Conservation (phyloP, 129 eudicot species). For the Flaveria ramosissima region DNA sequence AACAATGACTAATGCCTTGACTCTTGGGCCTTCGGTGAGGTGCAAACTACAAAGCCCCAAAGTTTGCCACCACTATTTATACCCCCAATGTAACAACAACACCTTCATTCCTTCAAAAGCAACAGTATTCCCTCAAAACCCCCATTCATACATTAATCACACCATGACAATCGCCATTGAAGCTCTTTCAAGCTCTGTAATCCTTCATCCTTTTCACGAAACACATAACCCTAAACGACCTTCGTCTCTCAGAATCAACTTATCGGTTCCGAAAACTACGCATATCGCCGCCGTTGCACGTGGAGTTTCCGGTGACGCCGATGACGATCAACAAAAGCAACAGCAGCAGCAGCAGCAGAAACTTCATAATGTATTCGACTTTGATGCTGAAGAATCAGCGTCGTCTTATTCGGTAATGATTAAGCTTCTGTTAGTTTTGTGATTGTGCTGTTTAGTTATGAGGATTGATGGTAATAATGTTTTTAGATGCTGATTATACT, state of each 20-base stretch:
- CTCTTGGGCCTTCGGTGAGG: not conserved
- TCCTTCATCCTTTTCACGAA: slow-evolving; percentile 38
- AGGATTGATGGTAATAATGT: not conserved
- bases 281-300: slow-evolving; percentile 32
- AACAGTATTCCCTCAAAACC: slow-evolving; percentile 11
- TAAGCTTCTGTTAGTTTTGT: not conserved
- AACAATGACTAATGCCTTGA: not conserved
- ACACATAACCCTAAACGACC: not conserved
- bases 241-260: not conserved
- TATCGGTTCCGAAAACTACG: slow-evolving; percentile 17
- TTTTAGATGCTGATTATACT: not conserved
- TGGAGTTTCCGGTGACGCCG: slow-evolving; percentile 33
- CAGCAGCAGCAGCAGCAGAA: not conserved
- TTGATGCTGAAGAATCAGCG: slow-evolving; percentile 28
- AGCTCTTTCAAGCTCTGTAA: slow-evolving; percentile 45
- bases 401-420: not conserved
- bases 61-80: not conserved
- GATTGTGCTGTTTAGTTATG: not conserved
- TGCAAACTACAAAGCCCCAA: not conserved
- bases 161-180: slow-evolving; percentile 35
- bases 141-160: not conserved
- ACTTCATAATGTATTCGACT: slow-evolving; percentile 25
- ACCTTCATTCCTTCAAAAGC: not conserved
- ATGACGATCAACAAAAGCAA: slow-evolving; percentile 26
- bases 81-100: not conserved